Conservation (phyloP, 345 rosid species). For the Camelina sativa region DNA sequence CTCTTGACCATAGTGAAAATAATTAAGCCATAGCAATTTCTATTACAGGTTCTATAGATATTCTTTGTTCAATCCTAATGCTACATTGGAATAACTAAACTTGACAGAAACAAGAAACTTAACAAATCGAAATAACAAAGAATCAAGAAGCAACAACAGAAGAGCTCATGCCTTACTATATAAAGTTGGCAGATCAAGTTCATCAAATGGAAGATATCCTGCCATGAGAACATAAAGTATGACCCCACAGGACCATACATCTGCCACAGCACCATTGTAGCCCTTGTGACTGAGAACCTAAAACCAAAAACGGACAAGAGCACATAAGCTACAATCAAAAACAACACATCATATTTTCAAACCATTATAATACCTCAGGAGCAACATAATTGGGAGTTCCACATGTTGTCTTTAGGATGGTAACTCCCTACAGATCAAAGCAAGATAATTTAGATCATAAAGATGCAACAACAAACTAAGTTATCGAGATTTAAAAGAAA, state of each 20-base stretch:
- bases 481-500: neutral
- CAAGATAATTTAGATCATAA: conserved; percentile 4
- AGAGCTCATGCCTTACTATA: conserved; percentile 82
- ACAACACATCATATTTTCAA: neutral
- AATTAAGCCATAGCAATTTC: neutral
- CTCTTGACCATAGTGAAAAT: neutral
- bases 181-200: conserved; percentile 90
- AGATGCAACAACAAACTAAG: neutral
- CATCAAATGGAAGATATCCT: conserved; percentile 98
- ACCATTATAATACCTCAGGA: conserved; percentile 70
- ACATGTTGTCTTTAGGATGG: conserved; percentile 86
- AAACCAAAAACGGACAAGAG: conserved; percentile 31
- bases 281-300: conserved; percentile 98
- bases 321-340: conserved; percentile 19
- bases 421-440: conserved; percentile 65
- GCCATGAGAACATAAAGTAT: conserved; percentile 96
- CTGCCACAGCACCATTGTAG: conserved; percentile 91
- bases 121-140: conserved; percentile 2
- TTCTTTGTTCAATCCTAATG: conserved; percentile 7
- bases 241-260: conserved; percentile 97
- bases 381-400: conserved; percentile 98
- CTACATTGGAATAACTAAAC: neutral
- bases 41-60: conserved; percentile 1
- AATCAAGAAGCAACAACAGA: conserved; percentile 23
- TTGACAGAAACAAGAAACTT: conserved; percentile 23